Base-by-base conservation (phyloP, 2,329 filamentous ascomycete species). In the Rutstroemia sydowiana region DNA sequence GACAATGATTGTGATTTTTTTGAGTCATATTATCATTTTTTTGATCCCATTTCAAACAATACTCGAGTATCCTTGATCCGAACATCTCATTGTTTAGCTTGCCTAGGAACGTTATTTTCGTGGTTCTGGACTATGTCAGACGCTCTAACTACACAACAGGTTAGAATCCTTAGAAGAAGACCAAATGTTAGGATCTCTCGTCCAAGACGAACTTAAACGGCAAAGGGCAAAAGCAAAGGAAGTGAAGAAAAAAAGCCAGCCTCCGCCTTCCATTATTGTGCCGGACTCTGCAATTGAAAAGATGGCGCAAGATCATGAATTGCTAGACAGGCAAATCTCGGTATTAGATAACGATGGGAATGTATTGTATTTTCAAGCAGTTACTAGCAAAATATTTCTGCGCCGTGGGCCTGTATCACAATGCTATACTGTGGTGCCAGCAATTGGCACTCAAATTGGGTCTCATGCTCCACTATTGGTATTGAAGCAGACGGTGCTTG, bases 341-440 rank as follows among this genome's bases (percentile, higher is more conserved):
- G 71, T 85, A 40, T 80, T 76, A 36, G 82, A 89, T 61, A 74
- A 73, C 32, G 73, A 78, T 20, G 83, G 81, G n/a, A 81, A 84
- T 54, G 70, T 74, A 5, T 66, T 88, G 31, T 73, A 77, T 11
- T 93, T 93, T 68, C 81, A 80, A 59, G 79, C 82, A 5, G 85
- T 95, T 16, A 76, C 81, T 45, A 83, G 82, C 42, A 87, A 85
- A 67, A 77, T 79, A 14, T 73, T 85, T 30, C 77, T 88, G 52
- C 77, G 79, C 46, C 75, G 76, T 54, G 84, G 85, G 1, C 79
- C 80, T 32, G 73, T 85, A 40, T 87, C 87, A 30, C 79, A 79
- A 41, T 77, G 85, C 23, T 85, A 86, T 63, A 81, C 84, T 8
- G 88, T 92, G 6, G 81, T 85, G 51, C 87, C 88, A 0, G 73